Base-by-base conservation (phyloP, 1,139 yeast genomes). In the Casaregolazyma lundiana region DNA sequence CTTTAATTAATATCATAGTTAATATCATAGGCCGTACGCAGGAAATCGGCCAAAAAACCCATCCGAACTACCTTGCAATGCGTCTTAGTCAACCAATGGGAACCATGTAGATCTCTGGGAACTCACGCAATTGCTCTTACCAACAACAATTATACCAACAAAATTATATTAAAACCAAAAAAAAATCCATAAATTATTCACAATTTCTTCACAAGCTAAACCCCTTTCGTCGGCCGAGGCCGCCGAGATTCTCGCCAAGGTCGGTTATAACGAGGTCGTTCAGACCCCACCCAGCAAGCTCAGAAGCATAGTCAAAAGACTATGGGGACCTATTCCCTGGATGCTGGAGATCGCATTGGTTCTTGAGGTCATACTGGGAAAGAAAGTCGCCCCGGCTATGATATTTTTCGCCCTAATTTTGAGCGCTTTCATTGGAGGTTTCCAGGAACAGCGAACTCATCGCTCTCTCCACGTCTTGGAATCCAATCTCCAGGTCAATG, bases 391-490 rank as follows among this genome's bases (percentile, higher is more conserved):
- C 73, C 78, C 78, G 69, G 84, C 83, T 72, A 83, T 78, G 58
- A 78, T 78, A 58, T 75, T 78, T 68, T 83, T 78, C 64, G 72
- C 78, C 60, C 71, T 78, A 62, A 60, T 78, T 67, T 75, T 78
- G 44, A 65, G 65, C 60, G 68, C 83, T 54, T 70, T 71, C 58
- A 83, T 78, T 62, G 84, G 83, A 73, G 78, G 80, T 75, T 75
- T 78, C 62, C 84, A 78, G 71, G 84, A 78, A 71, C 77, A 74
- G 73, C 86, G 88, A 77, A 96, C 96, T 59, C 96, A 95, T 75
- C 88, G 95, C 58, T 89, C 87, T 76, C 96, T 88, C 60, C 96
- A 87, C 54, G 95, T 86, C 68, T 81, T 88, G 72, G 88, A 88
- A 79, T 88, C 88, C 72, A 87, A 95, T 65, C 76, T 87, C 65